These are phyloP conservation scores for Kluyveromyces dobzhanskii DNA, from an alignment of 805 yeast species.

Conservation along the genomic window DNA sequence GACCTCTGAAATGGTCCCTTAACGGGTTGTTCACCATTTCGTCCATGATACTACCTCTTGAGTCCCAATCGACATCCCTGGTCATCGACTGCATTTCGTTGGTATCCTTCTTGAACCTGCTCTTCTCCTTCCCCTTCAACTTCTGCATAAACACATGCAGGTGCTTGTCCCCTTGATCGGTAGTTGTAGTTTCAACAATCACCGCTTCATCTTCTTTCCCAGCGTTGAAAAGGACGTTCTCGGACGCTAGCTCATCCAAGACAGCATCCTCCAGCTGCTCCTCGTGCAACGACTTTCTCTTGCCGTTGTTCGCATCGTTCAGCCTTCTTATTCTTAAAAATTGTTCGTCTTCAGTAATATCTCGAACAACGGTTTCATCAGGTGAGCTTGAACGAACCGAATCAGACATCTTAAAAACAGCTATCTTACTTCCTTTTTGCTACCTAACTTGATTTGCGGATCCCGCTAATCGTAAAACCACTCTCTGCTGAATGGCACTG, in stretches of 20 bases:
- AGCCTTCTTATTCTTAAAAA: conserved; percentile 19
- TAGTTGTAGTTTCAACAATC: conserved; percentile 1
- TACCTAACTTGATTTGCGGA: too few relatives aligned
- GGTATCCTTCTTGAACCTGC: conserved; percentile 16
- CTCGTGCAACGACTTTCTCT: conserved; percentile 4
- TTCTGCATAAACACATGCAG: conserved; percentile 9
- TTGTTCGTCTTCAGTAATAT: conserved; percentile 18
- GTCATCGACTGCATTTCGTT: conserved; percentile 40
- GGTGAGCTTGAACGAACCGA: too few relatives aligned
- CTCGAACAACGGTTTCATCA: conserved; percentile 5
- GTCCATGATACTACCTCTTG: conserved; percentile 46
- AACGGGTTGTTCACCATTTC: conserved; percentile 25
- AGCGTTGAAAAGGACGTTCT: not conserved
- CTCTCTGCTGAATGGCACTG: too few relatives aligned
- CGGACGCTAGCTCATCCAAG: not conserved
- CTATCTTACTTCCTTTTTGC: too few relatives aligned
- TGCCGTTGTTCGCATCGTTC: conserved; percentile 6
- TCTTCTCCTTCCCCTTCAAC: conserved; percentile 16
- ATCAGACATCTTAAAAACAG: too few relatives aligned
- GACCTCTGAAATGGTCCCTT: conserved; percentile 22
- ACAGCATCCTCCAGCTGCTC: not conserved
- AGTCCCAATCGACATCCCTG: conserved; percentile 42
- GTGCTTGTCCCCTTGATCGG: conserved; percentile 2
- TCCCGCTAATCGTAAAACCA: too few relatives aligned
- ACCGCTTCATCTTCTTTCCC: not conserved